Conservation (phyloP, 2,329 filamentous ascomycete species). For the Rhynchosporium graminicola region DNA sequence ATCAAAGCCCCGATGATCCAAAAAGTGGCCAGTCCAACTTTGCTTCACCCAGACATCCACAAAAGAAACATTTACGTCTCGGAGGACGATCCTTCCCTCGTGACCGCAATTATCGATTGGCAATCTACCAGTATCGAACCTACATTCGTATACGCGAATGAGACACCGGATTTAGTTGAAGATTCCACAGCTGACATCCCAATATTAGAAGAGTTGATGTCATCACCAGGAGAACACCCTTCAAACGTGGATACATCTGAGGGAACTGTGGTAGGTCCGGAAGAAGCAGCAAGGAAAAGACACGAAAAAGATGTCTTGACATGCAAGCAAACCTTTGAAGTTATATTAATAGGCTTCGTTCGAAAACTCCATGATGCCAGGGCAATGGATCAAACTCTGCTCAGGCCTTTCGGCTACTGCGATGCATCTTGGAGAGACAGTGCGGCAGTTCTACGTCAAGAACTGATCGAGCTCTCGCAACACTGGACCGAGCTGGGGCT, state of each 20-base stretch:
- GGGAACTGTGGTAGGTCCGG: background rate
- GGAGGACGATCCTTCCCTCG: constrained; percentile 7
- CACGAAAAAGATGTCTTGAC: constrained; percentile 10
- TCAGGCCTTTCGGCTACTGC: constrained; percentile 9
- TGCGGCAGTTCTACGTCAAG: constrained; percentile 4
- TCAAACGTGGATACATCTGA: background rate
- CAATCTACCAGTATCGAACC: constrained; percentile 11
- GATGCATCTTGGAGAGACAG: constrained; percentile 11
- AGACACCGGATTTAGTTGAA: constrained; percentile 11
- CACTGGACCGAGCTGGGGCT: constrained; percentile 7
- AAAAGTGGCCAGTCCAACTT: constrained; percentile 2
- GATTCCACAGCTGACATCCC: constrained; percentile 8
- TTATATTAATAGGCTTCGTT: constrained; percentile 6
- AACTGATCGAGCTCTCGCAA: constrained; percentile 10
- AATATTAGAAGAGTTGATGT: constrained; percentile 6
- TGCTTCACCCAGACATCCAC: constrained; percentile 10
- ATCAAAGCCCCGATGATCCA: constrained; percentile 5
- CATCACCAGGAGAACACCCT: background rate
- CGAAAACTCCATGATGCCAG: constrained; percentile 6
- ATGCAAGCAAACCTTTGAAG: constrained; percentile 12
- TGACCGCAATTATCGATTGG: constrained; percentile 9
- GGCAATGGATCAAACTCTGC: constrained; percentile 3
- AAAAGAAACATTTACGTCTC: constrained; percentile 12
- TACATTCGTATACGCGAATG: constrained; percentile 7
- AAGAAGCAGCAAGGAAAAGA: constrained; percentile 8